phyloP scores from a whole-genome alignment of 75 land plant genomes.

The Pinus albicaulis region DNA sequence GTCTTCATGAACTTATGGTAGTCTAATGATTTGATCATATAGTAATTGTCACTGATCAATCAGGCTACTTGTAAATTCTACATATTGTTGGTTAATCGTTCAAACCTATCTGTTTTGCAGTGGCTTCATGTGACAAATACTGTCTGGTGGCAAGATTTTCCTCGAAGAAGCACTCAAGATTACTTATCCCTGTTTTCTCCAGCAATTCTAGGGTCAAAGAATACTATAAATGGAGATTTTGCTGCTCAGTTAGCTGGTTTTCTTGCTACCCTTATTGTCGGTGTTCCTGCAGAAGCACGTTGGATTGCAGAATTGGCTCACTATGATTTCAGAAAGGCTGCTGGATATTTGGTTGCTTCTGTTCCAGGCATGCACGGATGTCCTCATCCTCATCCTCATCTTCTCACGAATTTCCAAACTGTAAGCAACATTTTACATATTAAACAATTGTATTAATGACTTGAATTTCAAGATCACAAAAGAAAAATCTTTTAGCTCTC shows the following conservation, averaged over 20 bases:
- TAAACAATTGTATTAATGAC: no score
- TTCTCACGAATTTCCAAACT: slow-evolving; percentile 9
- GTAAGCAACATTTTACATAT: slow-evolving; percentile 22
- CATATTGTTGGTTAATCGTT: not conserved
- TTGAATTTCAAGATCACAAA: no score
- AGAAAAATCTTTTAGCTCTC: no score
- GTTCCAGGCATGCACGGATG: slow-evolving; percentile 63
- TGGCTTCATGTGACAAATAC: slow-evolving; percentile 81
- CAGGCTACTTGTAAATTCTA: not conserved
- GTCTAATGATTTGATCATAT: not conserved
- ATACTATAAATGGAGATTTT: slow-evolving; percentile 48
- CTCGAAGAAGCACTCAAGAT: slow-evolving; percentile 47
- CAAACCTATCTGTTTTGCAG: slow-evolving; percentile 32
- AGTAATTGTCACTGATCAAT: not conserved
- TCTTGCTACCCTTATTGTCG: slow-evolving; percentile 58
- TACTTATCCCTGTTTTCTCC: slow-evolving; percentile 46
- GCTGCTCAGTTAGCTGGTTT: slow-evolving; percentile 75
- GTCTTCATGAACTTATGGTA: not conserved
- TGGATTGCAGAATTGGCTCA: slow-evolving; percentile 68
- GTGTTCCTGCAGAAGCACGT: slow-evolving; percentile 70
- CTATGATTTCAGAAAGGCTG: slow-evolving; percentile 61
- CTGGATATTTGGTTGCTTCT: slow-evolving; percentile 63
- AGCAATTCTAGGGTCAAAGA: not conserved
- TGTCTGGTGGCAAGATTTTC: slow-evolving; percentile 96
- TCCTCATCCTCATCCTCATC: not conserved